These are phyloP conservation scores for Penicillium sp. DNA, from an alignment of 2,329 filamentous ascomycete genomes.

Conservation along the genomic window DNA sequence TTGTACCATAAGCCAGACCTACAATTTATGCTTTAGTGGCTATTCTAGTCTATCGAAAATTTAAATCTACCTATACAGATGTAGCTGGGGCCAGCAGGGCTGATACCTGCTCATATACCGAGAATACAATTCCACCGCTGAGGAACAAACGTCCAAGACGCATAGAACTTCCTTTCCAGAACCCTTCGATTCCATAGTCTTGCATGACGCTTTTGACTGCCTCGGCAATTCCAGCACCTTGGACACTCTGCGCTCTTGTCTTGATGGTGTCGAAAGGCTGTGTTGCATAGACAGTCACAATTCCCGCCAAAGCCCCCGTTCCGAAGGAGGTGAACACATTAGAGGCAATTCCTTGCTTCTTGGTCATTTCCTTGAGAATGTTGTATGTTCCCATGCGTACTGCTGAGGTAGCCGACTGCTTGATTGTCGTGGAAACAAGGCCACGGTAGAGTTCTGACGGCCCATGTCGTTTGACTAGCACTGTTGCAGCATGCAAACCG, in stretches of 20 bases:
- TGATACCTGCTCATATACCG: conserved; percentile 56
- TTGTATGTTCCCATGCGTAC: conserved; percentile 61
- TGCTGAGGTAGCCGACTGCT: conserved; percentile 58
- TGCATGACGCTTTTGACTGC: conserved; percentile 51
- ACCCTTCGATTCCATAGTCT: conserved; percentile 56
- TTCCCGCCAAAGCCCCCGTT: conserved; percentile 57
- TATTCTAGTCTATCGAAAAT: too few species aligned
- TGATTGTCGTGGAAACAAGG: conserved; percentile 56
- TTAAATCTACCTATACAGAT: too few species aligned
- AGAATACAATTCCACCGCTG: conserved; percentile 63
- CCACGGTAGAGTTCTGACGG: conserved; percentile 55
- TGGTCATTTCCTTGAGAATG: conserved; percentile 57
- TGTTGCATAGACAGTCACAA: conserved; percentile 43
- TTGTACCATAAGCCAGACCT: too few species aligned
- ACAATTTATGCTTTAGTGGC: too few species aligned
- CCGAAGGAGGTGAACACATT: conserved; percentile 54
- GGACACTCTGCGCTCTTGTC: conserved; percentile 57
- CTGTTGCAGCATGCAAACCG: conserved; percentile 48
- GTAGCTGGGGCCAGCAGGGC: too few species aligned
- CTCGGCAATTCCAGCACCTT: conserved; percentile 53
- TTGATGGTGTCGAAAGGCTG: conserved; percentile 41
- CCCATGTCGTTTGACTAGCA: conserved; percentile 52
- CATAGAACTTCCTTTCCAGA: conserved; percentile 67
- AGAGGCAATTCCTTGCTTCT: conserved; percentile 45
- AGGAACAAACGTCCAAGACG: conserved; percentile 59